Percentiles rank a stretch among this genome's conserved stretches.
Evolutionary conservation across 2,329 filamentous ascomycete species (phyloP).

Genomic region (Penicillium occitanis): DNA sequence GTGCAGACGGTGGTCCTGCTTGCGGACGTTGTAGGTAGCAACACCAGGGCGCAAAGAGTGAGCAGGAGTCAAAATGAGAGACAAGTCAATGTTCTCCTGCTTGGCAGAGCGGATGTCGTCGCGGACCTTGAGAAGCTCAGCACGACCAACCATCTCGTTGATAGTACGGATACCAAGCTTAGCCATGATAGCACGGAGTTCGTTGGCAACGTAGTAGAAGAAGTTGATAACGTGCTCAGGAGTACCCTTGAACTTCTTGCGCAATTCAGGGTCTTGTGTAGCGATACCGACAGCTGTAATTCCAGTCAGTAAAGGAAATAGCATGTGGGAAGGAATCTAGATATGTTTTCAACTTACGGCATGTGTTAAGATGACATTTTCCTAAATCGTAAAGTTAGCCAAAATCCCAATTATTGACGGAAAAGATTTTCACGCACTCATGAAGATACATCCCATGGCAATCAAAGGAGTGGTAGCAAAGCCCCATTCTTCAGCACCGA

Average conservation of each 20-base stretch:
- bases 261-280: slow-evolving; percentile 89
- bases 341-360: neutral
- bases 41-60: slow-evolving; percentile 92
- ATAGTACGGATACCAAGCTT: slow-evolving; percentile 91
- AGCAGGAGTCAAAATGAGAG: slow-evolving; percentile 89
- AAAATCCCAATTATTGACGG: too few species aligned
- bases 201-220: slow-evolving; percentile 96
- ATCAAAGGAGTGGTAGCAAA: slow-evolving; percentile 94
- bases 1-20: slow-evolving; percentile 93
- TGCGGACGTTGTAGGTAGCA: slow-evolving; percentile 95
- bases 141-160: slow-evolving; percentile 96
- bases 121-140: slow-evolving; percentile 79
- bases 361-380: slow-evolving; percentile 55
- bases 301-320: neutral
- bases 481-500: slow-evolving; percentile 97
- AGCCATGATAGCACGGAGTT: slow-evolving; percentile 95
- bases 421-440: slow-evolving; percentile 47
- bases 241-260: slow-evolving; percentile 89
- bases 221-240: slow-evolving; percentile 98
- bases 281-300: slow-evolving; percentile 72
- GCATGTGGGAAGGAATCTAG: too few species aligned
- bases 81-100: slow-evolving; percentile 90
- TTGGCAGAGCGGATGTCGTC: slow-evolving; percentile 86
- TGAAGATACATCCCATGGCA: slow-evolving; percentile 95
- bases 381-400: neutral